phyloP scores from a whole-genome alignment of 2,329 filamentous ascomycete genomes.

The Bimuria novae-zelandiae region DNA sequence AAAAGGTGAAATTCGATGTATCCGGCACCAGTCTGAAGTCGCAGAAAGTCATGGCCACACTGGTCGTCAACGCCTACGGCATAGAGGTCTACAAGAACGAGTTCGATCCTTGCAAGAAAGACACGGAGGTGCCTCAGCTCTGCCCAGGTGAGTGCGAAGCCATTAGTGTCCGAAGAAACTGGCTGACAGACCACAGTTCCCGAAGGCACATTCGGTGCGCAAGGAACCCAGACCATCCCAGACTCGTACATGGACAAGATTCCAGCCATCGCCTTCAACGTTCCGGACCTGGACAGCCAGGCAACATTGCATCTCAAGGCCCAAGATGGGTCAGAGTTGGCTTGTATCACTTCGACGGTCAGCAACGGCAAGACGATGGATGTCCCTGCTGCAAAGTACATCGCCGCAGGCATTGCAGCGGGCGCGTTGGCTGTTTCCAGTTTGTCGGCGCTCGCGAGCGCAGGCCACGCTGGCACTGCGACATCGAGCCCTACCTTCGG shows the following conservation, averaged over 20 bases:
- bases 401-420: conserved; percentile 83
- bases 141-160: conserved; percentile 71
- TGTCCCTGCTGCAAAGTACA: conserved; percentile 77
- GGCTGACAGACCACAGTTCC: conserved; percentile 62
- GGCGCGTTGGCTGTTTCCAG: conserved; percentile 77
- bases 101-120: conserved; percentile 80
- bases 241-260: conserved; percentile 73
- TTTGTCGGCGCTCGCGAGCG: conserved; percentile 66
- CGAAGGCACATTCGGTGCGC: conserved; percentile 71
- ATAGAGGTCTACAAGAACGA: conserved; percentile 74
- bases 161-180: conserved; percentile 7
- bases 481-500: conserved; percentile 81
- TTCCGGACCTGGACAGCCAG: conserved; percentile 87
- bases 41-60: conserved; percentile 78
- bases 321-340: conserved; percentile 66
- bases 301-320: conserved; percentile 77
- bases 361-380: conserved; percentile 84
- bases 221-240: conserved; percentile 73
- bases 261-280: conserved; percentile 83
- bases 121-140: conserved; percentile 70
- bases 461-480: conserved; percentile 57
- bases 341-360: conserved; percentile 81
- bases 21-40: conserved; percentile 72
- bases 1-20: conserved; percentile 79
- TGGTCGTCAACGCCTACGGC: conserved; percentile 85